phyloP scores from a whole-genome alignment of 441 rosid genomes.

The Arabidopsis lyrata region DNA sequence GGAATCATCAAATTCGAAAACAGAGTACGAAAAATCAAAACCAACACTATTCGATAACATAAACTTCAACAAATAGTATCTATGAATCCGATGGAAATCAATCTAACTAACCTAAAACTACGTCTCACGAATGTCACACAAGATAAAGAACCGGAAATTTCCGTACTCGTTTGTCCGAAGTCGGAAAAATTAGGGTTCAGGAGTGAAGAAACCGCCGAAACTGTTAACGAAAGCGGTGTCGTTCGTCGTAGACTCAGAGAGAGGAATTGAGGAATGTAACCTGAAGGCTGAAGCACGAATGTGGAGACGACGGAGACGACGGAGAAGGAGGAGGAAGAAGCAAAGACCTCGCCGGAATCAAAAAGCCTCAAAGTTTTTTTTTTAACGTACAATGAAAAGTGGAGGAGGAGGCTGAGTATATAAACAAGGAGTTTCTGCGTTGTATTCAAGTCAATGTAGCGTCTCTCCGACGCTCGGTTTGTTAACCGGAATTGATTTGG shows the following conservation, averaged over 20 bases:
- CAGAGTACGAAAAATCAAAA: slow-evolving; percentile 13
- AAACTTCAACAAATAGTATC: background rate
- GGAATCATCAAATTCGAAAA: slow-evolving; percentile 1
- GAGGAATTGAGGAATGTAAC: background rate
- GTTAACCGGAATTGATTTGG: background rate
- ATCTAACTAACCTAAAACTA: background rate
- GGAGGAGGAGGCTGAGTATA: background rate
- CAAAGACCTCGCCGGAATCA: background rate
- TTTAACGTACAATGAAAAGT: background rate
- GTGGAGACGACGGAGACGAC: background rate
- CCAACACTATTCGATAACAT: slow-evolving; percentile 8
- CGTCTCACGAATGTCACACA: background rate
- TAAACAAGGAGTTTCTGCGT: background rate
- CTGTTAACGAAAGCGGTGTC: background rate
- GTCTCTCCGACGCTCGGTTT: background rate
- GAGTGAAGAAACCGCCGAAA: background rate
- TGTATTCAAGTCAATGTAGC: slow-evolving; percentile 8
- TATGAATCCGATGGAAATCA: slow-evolving; percentile 1
- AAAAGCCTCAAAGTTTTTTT: background rate
- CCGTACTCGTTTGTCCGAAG: background rate
- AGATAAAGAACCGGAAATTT: background rate
- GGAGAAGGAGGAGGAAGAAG: background rate
- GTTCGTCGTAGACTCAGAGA: background rate
- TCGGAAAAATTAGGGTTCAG: background rate
- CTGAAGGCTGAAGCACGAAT: background rate